Conservation (phyloP, 768 basidiomycete species). For the Lentinula guzmanii region DNA sequence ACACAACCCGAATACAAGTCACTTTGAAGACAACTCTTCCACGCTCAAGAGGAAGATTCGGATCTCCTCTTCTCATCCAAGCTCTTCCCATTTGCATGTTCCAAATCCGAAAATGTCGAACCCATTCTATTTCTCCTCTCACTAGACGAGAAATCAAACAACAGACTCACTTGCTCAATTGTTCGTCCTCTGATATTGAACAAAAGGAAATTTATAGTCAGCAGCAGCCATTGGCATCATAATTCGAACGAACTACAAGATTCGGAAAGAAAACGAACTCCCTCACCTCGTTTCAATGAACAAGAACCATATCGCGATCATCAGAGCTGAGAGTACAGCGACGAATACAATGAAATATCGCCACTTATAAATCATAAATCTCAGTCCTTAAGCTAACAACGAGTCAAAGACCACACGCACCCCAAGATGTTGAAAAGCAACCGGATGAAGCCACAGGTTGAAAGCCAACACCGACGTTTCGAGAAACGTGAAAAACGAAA, state of each 20-base stretch:
- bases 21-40: no score
- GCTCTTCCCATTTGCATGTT: not conserved
- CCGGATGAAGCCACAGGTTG: conserved; percentile 1
- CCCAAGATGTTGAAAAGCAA: conserved; percentile 1
- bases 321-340: not conserved
- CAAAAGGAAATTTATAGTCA: not conserved
- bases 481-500: conserved; percentile 2
- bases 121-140: not conserved
- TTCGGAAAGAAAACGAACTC: not conserved
- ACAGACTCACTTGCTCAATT: not conserved
- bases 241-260: no score
- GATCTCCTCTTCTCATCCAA: no score
- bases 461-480: not conserved
- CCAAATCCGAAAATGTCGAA: not conserved
- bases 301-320: conserved; percentile 1
- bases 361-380: not conserved
- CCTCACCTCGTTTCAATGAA: conserved; percentile 1
- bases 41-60: no score
- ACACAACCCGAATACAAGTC: no score
- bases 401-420: not conserved
- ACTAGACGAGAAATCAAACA: not conserved
- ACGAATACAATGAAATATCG: not conserved
- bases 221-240: no score
- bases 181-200: not conserved
- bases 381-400: not conserved